Evolutionary conservation across 345 rosid species (phyloP).

Genomic region (Sonneratia alba): DNA sequence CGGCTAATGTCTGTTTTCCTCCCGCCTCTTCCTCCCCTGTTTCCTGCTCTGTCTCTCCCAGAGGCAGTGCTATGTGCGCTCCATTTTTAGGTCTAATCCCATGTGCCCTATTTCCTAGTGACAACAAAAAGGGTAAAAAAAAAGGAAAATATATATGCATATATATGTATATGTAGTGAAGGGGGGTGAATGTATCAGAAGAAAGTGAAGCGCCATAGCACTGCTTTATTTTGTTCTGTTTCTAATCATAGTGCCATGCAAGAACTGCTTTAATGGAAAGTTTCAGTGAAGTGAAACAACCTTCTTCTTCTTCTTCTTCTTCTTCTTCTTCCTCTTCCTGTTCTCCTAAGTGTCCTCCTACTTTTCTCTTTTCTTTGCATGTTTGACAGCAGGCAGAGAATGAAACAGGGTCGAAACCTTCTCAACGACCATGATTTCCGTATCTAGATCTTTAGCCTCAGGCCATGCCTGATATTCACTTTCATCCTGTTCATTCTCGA

Average conservation of each 20-base stretch:
- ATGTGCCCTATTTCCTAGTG: neutral
- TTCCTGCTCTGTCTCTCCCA: neutral
- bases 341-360: neutral
- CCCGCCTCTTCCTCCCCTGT: neutral
- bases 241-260: constrained; percentile 24
- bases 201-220: constrained; percentile 48
- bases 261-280: constrained; percentile 12
- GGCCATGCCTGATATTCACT: neutral
- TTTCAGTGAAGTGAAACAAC: neutral
- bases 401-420: neutral
- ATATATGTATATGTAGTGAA: neutral
- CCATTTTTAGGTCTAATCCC: constrained; percentile 25
- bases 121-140: constrained; percentile 1
- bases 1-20: neutral
- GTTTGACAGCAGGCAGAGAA: constrained; percentile 29
- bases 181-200: neutral
- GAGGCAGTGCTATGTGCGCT: constrained; percentile 54
- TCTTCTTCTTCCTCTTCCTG: neutral
- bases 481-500: neutral
- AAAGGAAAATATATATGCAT: neutral
- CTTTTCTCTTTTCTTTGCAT: neutral
- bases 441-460: neutral
- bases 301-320: neutral
- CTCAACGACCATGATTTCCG: constrained; percentile 25
- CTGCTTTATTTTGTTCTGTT: constrained; percentile 18